Evolutionary conservation across 176 grass and related monocot genomes (phyloP).

Genomic region (Oryza rufipogon): DNA sequence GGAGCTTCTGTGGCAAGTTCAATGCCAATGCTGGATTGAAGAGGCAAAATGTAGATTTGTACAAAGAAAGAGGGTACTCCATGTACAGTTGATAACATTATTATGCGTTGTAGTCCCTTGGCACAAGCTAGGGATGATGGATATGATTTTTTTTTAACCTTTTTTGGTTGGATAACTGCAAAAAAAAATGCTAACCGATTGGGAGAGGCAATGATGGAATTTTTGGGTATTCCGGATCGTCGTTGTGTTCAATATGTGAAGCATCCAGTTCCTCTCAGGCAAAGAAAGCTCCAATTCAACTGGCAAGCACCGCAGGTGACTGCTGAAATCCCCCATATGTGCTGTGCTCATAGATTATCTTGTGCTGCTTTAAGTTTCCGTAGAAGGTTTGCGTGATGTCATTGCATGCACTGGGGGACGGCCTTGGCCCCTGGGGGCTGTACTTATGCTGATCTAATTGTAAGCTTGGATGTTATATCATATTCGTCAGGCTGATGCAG

Average conservation of each 20-base stretch:
- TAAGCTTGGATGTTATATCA: neutral
- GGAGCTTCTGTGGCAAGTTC: slow-evolving; percentile 7
- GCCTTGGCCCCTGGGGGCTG: neutral
- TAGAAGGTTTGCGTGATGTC: neutral
- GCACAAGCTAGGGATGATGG: slow-evolving; percentile 44
- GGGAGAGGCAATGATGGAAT: neutral
- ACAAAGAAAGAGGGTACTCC: slow-evolving; percentile 35
- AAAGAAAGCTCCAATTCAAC: neutral
- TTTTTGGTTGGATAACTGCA: slow-evolving; percentile 28
- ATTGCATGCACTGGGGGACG: neutral
- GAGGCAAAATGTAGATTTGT: slow-evolving; percentile 56
- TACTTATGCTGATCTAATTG: neutral
- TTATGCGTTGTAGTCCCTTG: slow-evolving; percentile 41
- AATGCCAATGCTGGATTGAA: slow-evolving; percentile 32
- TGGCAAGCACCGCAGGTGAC: neutral
- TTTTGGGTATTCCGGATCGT: neutral
- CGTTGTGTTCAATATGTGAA: neutral
- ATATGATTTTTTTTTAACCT: slow-evolving; percentile 5
- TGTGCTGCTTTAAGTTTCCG: neutral
- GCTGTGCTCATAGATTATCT: neutral
- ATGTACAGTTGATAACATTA: slow-evolving; percentile 39
- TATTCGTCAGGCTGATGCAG: neutral
- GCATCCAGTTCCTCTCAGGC: neutral
- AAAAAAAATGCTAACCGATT: neutral
- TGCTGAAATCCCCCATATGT: neutral